Conservation (phyloP, 2,329 filamentous ascomycete species). For the Alternaria postmessia region DNA sequence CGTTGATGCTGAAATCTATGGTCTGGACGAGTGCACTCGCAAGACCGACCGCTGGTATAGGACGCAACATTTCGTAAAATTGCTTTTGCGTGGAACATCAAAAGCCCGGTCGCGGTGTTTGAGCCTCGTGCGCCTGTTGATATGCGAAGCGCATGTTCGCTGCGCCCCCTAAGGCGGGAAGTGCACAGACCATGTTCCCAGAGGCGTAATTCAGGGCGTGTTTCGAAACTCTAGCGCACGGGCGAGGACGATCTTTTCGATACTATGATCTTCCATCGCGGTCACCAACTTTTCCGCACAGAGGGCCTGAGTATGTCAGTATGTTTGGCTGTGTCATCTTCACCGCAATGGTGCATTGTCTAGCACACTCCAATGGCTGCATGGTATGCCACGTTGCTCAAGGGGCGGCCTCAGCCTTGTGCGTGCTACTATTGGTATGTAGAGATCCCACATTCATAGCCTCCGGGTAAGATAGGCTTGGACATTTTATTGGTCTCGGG, state of each 20-base stretch:
- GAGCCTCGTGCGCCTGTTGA: slow-evolving; percentile 1
- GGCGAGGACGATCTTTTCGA: background rate
- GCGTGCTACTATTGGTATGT: background rate
- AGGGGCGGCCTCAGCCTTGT: background rate
- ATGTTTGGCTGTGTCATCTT: background rate
- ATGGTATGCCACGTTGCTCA: background rate
- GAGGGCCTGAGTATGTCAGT: background rate
- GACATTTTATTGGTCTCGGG: background rate
- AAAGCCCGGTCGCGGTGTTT: background rate
- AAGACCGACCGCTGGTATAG: slow-evolving; percentile 5
- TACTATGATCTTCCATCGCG: background rate
- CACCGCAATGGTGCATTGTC: background rate
- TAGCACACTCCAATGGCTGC: background rate
- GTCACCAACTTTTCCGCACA: background rate
- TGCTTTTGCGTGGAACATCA: slow-evolving; percentile 4
- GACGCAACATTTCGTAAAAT: background rate
- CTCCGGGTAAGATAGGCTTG: background rate
- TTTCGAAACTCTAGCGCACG: background rate
- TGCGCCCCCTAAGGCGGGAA: background rate
- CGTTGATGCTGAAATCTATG: slow-evolving; percentile 32
- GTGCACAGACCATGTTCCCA: slow-evolving; percentile 1
- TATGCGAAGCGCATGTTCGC: slow-evolving; percentile 6
- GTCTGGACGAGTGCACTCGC: slow-evolving; percentile 11
- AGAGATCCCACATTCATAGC: background rate
- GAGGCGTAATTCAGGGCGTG: background rate